A percentile compares a stretch with the other conserved stretches of the same genome.
Conservation (phyloP, 441 rosid genomes). For the Arabidopsis lyrata region DNA sequence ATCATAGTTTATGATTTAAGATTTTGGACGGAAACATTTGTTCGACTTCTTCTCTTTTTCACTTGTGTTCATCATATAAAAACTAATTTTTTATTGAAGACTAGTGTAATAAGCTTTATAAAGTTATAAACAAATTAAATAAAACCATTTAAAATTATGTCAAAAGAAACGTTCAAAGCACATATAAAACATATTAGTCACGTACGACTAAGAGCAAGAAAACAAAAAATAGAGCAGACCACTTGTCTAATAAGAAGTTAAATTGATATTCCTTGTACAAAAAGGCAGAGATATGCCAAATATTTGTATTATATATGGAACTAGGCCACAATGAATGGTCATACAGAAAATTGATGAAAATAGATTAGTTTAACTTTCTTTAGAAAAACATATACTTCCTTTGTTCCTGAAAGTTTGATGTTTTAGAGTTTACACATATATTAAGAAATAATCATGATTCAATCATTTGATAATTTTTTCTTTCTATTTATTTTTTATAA, state of each 20-base stretch:
- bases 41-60: no score
- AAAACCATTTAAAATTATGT: background rate
- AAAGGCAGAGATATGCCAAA: constrained; percentile 28
- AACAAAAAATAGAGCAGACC: constrained; percentile 11
- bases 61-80: no score
- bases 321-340: constrained; percentile 36
- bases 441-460: no score
- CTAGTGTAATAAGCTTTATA: background rate
- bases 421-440: no score
- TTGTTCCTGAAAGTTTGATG: no score
- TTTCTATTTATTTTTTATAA: no score
- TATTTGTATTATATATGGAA: constrained; percentile 24
- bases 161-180: background rate
- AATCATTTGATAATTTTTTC: no score
- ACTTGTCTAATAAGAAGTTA: constrained; percentile 26
- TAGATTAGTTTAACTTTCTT: constrained; percentile 15
- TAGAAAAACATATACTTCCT: constrained; percentile 15
- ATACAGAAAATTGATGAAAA: constrained; percentile 20
- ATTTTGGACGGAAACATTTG: no score
- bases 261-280: constrained; percentile 15
- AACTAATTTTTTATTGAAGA: no score
- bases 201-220: constrained; percentile 4
- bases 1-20: no score
- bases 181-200: background rate
- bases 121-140: background rate